Evolutionary conservation across 305 asterid species (phyloP), one percentile per base, ranked within the genome.

Genomic region (Fraxinus latifolia): DNA sequence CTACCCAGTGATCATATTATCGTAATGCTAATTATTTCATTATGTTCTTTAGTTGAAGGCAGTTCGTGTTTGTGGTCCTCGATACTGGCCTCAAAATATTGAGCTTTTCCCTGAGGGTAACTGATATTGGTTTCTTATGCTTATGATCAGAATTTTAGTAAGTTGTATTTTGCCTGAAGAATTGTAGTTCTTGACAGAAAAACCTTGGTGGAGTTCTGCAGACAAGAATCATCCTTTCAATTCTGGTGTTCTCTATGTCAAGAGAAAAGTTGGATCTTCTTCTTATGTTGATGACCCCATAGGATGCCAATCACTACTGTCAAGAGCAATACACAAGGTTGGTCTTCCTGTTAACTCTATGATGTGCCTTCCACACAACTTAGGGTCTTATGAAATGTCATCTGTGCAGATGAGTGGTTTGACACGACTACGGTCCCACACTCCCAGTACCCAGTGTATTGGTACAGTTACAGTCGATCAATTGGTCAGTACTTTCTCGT

Each of bases 11-110:
- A 36, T 47, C 77, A 60, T 34, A 73, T 83, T 34, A 73, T 83
- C 80, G 42, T 82, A 76, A 62, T 37, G 7, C 78, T 55, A 50
- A 33, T 79, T 79, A 76, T 50, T 86, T 86, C 72, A 36, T 71
- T 81, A 75, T 85, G 65, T 81, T 76, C 80, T 85, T 87, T 91
- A 96, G 99, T 89, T 96, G 87, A 96, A 96, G 89, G 82, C 93
- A 72, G 97, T 96, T 84, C 94, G 95, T 78, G 97, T 96, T 75
- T 96, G 99, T 90, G 99, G 99, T 84, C 99, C 99, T 84, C 96
- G 99, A 73, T 96, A 96, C 88, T 96, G 99, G 99, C 92, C 99
- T 85, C 97, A 94, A 86, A 91, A 90, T 78, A 90, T 96, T 62
- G 92, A 94, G 84, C 97, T 93, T 86, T 87, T 62, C 82, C 98